phyloP scores from a whole-genome alignment of 768 basidiomycete genomes.

The Tephrocybe sp. region DNA sequence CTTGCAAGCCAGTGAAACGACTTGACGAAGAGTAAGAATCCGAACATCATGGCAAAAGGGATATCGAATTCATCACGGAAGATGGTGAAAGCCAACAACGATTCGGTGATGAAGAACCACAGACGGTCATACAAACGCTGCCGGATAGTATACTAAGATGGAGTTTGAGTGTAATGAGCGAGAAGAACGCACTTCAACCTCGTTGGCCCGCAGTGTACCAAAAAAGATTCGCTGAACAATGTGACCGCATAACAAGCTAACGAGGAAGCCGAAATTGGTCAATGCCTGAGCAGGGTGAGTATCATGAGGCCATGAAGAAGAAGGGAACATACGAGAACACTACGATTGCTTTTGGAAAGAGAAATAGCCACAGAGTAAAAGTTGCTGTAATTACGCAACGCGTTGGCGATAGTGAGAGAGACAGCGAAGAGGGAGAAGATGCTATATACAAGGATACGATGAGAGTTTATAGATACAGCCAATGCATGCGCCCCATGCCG shows the following conservation, averaged over 20 bases:
- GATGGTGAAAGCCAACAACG: slow-evolving; percentile 92
- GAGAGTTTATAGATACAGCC: slow-evolving; percentile 50
- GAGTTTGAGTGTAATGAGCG: background rate
- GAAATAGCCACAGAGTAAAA: slow-evolving; percentile 94
- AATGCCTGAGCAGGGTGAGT: slow-evolving; percentile 55
- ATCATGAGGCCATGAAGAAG: slow-evolving; percentile 4
- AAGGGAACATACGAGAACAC: slow-evolving; percentile 67
- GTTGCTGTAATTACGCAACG: slow-evolving; percentile 79
- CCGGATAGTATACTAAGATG: background rate
- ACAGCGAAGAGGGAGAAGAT: slow-evolving; percentile 67
- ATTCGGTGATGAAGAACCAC: slow-evolving; percentile 98
- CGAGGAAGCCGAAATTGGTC: slow-evolving; percentile 84
- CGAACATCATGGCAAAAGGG: slow-evolving; percentile 92
- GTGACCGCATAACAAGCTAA: slow-evolving; percentile 74
- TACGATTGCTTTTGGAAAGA: slow-evolving; percentile 91
- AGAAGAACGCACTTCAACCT: slow-evolving; percentile 73
- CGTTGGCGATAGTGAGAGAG: slow-evolving; percentile 71
- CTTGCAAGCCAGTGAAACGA: slow-evolving; percentile 97
- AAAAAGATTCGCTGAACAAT: slow-evolving; percentile 87
- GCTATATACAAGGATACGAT: slow-evolving; percentile 69
- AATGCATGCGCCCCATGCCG: slow-evolving; percentile 51
- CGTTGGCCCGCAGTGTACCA: slow-evolving; percentile 79
- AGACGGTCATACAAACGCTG: slow-evolving; percentile 93
- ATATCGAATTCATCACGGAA: slow-evolving; percentile 94
- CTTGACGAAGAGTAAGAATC: slow-evolving; percentile 90